phyloP scores from a whole-genome alignment of 257 asterid species.

The Marsdenia floribunda region DNA sequence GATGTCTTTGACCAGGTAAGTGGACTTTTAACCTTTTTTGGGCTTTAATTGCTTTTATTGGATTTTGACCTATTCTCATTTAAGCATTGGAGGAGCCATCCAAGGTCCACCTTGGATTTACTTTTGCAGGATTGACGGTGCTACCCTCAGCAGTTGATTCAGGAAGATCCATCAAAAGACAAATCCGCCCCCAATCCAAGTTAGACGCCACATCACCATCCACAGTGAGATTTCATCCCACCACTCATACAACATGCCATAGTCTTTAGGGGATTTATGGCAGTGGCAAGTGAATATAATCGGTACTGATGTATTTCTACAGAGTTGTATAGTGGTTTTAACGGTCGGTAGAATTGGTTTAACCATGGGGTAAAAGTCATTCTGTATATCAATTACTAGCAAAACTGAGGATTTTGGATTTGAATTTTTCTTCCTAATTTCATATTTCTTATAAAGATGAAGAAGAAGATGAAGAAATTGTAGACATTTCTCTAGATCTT shows the following conservation, averaged over 20 bases:
- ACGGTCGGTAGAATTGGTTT: constrained; percentile 42
- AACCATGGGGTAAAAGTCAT: constrained; percentile 52
- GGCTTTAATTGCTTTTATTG: no score
- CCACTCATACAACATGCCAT: constrained; percentile 63
- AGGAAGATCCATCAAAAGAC: no score
- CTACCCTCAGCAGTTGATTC: no score
- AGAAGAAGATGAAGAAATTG: neutral
- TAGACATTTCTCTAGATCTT: neutral
- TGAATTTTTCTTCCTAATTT: constrained; percentile 44
- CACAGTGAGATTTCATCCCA: constrained; percentile 55
- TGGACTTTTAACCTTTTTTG: no score
- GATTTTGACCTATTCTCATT: no score
- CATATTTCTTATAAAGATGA: constrained; percentile 38
- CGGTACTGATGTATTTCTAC: constrained; percentile 52
- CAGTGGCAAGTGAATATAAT: constrained; percentile 73
- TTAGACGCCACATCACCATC: no score
- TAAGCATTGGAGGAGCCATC: no score
- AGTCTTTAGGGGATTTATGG: constrained; percentile 54
- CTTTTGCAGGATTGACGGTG: no score
- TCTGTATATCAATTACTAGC: constrained; percentile 62
- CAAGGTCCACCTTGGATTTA: no score
- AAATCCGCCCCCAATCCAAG: no score
- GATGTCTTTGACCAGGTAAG: no score
- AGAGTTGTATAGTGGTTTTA: constrained; percentile 50
- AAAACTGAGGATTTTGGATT: constrained; percentile 44